Evolutionary conservation across 2,329 filamentous ascomycete genomes (phyloP), one percentile per base, ranked within the genome.

Genomic region (Myriosclerotinia scirpicola): DNA sequence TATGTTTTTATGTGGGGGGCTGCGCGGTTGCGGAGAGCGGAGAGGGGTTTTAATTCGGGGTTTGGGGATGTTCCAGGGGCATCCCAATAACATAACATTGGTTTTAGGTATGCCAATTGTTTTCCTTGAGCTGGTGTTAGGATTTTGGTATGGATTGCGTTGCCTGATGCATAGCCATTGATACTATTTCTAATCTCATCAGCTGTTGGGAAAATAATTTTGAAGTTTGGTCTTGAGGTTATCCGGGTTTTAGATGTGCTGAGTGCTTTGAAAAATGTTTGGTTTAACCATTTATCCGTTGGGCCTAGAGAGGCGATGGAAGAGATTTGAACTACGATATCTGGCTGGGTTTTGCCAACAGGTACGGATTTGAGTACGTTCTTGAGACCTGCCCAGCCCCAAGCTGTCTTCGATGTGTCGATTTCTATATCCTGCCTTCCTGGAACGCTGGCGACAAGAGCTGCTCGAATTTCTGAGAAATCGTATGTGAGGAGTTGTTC

Each of bases 1-100:
- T 95, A 97, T 0, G 92, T 96, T 77, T 97, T 97, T 75, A 96
- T 90, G 72, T 97, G 93, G 0, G 93, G 93, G 0, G 92, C 91
- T 22, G 92, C 92, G 40, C 86, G 82, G 58, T 85, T 81, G 64
- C 90, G 82, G 1, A 88, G 87, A 11, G 85, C 84, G 68, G 30
- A 34, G 30, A 34, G 30, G 5, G 30, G 30, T 5, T 34, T 34
- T 2, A 5, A 34, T 3, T 34, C 30, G 30, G 38, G 3, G 22
- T 34, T 12, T 17, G 22, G 15, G 40, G 22, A 22, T 22, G 34
- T 14, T 20, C 17, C 26, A 14, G 30, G 30, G 30, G 30, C 30
- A 4, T 86, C 86, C 93, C 93, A 97, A 70, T 92, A 90, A 71
- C 87, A 86, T 26, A 96, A 80, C 2, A 91, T 77, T 0, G 90